Evolutionary conservation across 305 asterid species (phyloP).

Genomic region (Solanum hybrid): DNA sequence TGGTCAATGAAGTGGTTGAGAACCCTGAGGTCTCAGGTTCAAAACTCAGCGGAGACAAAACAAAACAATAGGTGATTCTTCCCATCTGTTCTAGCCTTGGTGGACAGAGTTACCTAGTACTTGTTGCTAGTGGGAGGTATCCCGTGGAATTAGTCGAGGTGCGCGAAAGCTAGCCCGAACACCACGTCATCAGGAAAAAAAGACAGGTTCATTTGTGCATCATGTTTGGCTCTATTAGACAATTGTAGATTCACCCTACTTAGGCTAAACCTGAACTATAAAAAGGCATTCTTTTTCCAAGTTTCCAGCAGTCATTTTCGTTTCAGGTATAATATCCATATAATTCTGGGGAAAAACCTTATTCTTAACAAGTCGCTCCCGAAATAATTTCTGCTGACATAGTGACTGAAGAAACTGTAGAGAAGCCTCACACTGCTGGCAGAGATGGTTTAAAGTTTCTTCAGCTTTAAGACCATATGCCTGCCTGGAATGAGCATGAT

Average conservation of each 20-base stretch:
- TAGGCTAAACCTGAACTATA: neutral
- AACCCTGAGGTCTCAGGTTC: neutral
- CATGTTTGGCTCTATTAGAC: neutral
- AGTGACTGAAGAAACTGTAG: constrained; percentile 78
- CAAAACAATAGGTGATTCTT: neutral
- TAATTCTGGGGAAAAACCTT: constrained; percentile 45
- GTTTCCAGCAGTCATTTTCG: neutral
- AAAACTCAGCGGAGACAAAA: neutral
- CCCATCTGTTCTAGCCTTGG: neutral
- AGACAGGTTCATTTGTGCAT: neutral
- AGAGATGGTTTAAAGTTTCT: constrained; percentile 68
- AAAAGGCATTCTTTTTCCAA: neutral
- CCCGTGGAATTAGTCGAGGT: neutral
- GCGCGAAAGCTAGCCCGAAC: neutral
- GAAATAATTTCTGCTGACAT: constrained; percentile 80
- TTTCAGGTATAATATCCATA: constrained; percentile 1
- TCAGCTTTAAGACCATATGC: constrained; percentile 43
- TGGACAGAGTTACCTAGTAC: neutral
- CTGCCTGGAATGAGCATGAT: constrained; percentile 35
- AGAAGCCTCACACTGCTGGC: constrained; percentile 97
- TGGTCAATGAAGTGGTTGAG: neutral
- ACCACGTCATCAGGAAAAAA: neutral
- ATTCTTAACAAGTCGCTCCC: constrained; percentile 80
- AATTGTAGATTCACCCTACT: neutral
- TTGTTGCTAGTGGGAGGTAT: neutral